phyloP scores from a whole-genome alignment of 371 early-diverging fungal species.

The Apophysomyces ossiformis region DNA sequence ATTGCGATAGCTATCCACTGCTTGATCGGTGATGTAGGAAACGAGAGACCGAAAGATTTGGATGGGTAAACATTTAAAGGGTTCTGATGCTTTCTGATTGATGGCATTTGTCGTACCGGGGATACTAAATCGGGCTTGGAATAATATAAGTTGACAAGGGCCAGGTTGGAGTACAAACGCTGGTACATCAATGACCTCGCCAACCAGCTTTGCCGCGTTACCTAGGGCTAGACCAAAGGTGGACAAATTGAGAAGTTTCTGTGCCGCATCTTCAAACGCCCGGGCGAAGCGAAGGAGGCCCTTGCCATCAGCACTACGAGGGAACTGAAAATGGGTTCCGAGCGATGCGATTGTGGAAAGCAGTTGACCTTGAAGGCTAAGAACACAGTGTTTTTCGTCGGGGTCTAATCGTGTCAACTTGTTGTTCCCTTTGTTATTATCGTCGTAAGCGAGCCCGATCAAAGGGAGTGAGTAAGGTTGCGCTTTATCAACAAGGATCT shows the following conservation, averaged over 20 bases:
- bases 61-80: constrained; percentile 39
- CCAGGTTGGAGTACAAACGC: constrained; percentile 34
- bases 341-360: constrained; percentile 9
- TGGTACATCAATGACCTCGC: constrained; percentile 42
- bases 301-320: constrained; percentile 6
- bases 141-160: constrained; percentile 43
- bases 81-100: constrained; percentile 29
- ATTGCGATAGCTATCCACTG: constrained; percentile 23
- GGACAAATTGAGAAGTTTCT: constrained; percentile 23
- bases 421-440: constrained; percentile 6
- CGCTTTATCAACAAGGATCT: constrained; percentile 31
- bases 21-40: constrained; percentile 26
- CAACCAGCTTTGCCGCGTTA: constrained; percentile 30
- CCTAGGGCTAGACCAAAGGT: constrained; percentile 30
- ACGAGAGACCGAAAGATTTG: constrained; percentile 31
- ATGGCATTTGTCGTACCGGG: constrained; percentile 35
- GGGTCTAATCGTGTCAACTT: constrained; percentile 17
- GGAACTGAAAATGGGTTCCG: background rate
- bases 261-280: constrained; percentile 30
- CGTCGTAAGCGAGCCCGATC: constrained; percentile 25
- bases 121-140: constrained; percentile 31
- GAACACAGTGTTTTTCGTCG: constrained; percentile 25
- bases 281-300: constrained; percentile 21
- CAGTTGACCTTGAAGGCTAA: constrained; percentile 26
- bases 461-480: constrained; percentile 38